Base-by-base conservation (phyloP, 768 basidiomycete species). In the Suillus clintonianus region DNA sequence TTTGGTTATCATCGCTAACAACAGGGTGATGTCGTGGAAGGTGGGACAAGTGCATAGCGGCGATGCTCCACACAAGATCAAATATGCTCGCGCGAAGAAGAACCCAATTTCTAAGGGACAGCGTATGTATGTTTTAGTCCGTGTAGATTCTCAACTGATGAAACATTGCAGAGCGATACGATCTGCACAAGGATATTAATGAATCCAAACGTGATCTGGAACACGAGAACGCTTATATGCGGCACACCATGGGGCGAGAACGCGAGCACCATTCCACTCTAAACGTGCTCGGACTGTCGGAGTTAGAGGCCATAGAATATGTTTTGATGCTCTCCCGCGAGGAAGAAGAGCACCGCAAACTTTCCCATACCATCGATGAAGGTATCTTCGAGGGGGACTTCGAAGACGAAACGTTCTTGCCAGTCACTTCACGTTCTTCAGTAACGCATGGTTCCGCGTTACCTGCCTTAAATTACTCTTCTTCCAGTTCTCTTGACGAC, bases 281-380 rank as follows among this genome's bases (percentile, higher is more conserved):
- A 27, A 79, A 85, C 39, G 74, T 76, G n/a, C 81, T 95, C 4
- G 92, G 93, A 3, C 76, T 94, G 45, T 87, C 82, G 62, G 92
- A 95, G 68, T 74, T 75, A 2, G 92, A 92, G 69, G 91, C 89
- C 0, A 77, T 94, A 32, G 89, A 92, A 69, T 95, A 95, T 67
- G 82, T 88, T 0, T 72, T 95, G 53, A 94, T 94, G 91, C 82
- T 94, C 66, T 94, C 91, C 65, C 86, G 90, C 10, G 93, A 95
- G 53, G 91, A 94, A 71, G 86, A 85, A 45, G 74, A 59, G 61
- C 61, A 62, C 42, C 60, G 67, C 60, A 63, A 62, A 63, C 59
- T 64, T 62, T 30, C 43, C 45, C 27, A n/a, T 41, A 39, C 63
- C 5, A n/a, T 72, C 7, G 85, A 86, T 22, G 84, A 87, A 60